phyloP scores from a whole-genome alignment of 192 early-diverging fungal species.

The Lunasporangiospora selenospora region DNA sequence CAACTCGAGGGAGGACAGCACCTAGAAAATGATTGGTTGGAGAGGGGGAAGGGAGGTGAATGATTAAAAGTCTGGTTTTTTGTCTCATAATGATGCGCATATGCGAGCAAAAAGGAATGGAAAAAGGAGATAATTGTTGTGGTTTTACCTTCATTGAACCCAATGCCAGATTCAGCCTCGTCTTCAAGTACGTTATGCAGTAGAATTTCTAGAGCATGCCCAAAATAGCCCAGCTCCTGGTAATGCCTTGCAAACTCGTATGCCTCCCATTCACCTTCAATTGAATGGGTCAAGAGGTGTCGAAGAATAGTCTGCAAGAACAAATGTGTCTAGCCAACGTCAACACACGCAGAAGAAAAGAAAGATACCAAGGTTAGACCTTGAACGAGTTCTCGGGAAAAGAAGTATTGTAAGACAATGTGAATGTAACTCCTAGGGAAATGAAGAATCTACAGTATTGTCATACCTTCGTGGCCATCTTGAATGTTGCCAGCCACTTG shows the following conservation, averaged over 20 bases:
- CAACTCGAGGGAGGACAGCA: constrained; percentile 71
- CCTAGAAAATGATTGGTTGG: constrained; percentile 25
- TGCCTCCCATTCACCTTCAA: constrained; percentile 65
- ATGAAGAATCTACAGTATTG: background rate
- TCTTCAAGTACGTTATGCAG: constrained; percentile 88
- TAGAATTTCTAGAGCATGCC: constrained; percentile 92
- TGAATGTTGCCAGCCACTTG: constrained; percentile 66
- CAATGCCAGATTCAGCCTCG: constrained; percentile 68
- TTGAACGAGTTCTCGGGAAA: background rate
- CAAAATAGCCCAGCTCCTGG: constrained; percentile 83
- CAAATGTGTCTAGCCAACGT: constrained; percentile 71
- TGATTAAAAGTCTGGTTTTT: background rate
- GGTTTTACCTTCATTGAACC: constrained; percentile 48
- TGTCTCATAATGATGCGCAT: background rate
- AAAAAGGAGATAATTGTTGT: background rate
- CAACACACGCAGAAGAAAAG: too few relatives aligned
- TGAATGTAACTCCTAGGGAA: background rate
- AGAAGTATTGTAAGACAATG: background rate
- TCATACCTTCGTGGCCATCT: constrained; percentile 70
- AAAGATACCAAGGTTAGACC: background rate
- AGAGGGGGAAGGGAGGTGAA: background rate
- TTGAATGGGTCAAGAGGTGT: constrained; percentile 55
- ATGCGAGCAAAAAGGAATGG: background rate
- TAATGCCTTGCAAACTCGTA: constrained; percentile 73
- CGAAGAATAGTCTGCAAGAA: constrained; percentile 76